These are phyloP conservation scores for Zygnema cylindricum DNA, from an alignment of 139 green algal genomes.

Conservation along the genomic window DNA sequence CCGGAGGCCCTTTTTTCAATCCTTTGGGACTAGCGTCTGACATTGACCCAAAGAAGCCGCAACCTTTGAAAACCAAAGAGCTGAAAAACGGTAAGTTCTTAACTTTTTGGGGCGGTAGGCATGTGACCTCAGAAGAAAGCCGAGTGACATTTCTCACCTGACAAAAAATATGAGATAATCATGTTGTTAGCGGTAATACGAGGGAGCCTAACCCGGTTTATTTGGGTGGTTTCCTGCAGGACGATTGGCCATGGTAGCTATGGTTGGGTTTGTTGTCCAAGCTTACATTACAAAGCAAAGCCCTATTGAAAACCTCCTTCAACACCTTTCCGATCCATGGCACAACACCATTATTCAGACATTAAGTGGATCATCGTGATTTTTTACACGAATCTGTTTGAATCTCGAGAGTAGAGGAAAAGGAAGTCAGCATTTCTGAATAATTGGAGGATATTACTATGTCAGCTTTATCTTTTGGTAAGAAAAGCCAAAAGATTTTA, in stretches of 20 bases:
- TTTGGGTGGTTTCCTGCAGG: too few relatives aligned
- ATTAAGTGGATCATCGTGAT: background rate
- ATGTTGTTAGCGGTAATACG: background rate
- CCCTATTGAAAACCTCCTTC: constrained; percentile 20
- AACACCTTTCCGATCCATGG: constrained; percentile 16
- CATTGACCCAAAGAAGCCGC: background rate
- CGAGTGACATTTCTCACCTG: background rate
- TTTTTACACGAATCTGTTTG: background rate
- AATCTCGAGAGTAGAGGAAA: background rate
- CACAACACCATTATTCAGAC: constrained; percentile 29
- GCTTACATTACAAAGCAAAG: background rate
- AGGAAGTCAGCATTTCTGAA: background rate
- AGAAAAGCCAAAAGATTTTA: too few relatives aligned
- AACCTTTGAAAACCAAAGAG: constrained; percentile 5
- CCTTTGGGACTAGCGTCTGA: constrained; percentile 29
- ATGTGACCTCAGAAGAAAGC: too few relatives aligned
- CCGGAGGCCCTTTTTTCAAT: constrained; percentile 36
- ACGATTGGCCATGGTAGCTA: constrained; percentile 32
- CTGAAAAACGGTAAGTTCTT: constrained; percentile 30
- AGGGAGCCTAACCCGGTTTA: background rate
- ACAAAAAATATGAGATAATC: background rate
- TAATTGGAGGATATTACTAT: too few relatives aligned
- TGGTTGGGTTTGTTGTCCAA: constrained; percentile 21
- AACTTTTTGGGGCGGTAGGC: background rate
- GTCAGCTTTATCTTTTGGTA: too few relatives aligned